Base-by-base conservation (phyloP, 495 filamentous ascomycete genomes). In the Daldinia decipiens region DNA sequence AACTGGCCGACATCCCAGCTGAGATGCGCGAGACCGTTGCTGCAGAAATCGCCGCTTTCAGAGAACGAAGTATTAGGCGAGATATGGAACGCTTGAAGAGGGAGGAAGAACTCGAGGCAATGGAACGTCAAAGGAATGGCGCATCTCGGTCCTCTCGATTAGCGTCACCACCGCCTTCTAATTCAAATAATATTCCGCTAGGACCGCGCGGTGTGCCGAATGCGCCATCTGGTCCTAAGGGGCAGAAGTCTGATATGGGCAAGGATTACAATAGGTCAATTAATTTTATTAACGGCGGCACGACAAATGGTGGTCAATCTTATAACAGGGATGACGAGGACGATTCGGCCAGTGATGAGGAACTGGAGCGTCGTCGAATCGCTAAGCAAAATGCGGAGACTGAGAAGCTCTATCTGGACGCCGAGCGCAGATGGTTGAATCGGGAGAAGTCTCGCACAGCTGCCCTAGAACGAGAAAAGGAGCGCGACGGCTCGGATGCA, bases 11-110 rank as follows among this genome's bases (percentile, higher is more conserved):
- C 74, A 97, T 99, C 61, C 95, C 95, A 2, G 90, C 92, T 11
- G 95, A 98, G 74, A 95, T 95, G 94, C 90, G 95, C n/a, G 95
- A 95, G 74, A 97, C 91, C 7, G 95, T 99, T 26, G 93, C 95
- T 7, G 91, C 91, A 67, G 96, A 99, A 72, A 99, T 99, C 69
- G 87, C 92, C 7, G 92, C 93, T 9, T 99, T 99, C 83, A 86
- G 95, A 72, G 94, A 98, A 62, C 85, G 95, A 40, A 97, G 94
- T 71, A 95, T 89, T 62, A 85, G 89, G 45, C 85, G 94, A 12
- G 95, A 99, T 78, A 83, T 96, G 77, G 95, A 98, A 79, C 91
- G 96, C 5, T 77, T 97, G 53, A 87, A 87, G 73, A 82, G 89
- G 12, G 95, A 98, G 78, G 96, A 99, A 78, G 94, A 97, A 72